Percentiles rank a stretch among this genome's conserved stretches.
Evolutionary conservation across 2,329 filamentous ascomycete genomes (phyloP).

Genomic region (Cucurbitaria berberidis): DNA sequence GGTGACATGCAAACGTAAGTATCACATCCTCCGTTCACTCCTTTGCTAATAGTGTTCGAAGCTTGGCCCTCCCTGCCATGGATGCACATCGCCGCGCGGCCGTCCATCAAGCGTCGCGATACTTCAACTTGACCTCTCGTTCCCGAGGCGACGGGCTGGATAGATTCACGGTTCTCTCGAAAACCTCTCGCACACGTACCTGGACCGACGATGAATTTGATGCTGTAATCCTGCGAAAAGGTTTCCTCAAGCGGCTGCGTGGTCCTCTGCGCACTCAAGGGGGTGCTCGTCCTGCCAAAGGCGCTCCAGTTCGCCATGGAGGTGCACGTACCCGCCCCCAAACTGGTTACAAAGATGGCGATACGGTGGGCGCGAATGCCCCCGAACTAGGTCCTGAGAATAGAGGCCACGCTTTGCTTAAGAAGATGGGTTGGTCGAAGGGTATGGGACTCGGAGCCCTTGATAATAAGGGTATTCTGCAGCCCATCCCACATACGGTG

Average conservation of each 20-base stretch:
- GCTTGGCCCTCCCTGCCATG: slow-evolving; percentile 82
- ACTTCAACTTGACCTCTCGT: slow-evolving; percentile 81
- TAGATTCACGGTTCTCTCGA: slow-evolving; percentile 78
- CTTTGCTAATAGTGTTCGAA: slow-evolving; percentile 42
- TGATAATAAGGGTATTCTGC: slow-evolving; percentile 86
- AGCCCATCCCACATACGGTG: slow-evolving; percentile 84
- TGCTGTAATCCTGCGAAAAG: slow-evolving; percentile 55
- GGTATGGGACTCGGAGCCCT: slow-evolving; percentile 82
- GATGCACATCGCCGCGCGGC: slow-evolving; percentile 76
- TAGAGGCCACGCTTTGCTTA: slow-evolving; percentile 82
- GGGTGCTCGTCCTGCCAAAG: slow-evolving; percentile 12
- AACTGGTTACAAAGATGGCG: slow-evolving; percentile 74
- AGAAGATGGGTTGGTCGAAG: slow-evolving; percentile 96
- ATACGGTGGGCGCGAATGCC: slow-evolving; percentile 83
- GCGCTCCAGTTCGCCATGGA: slow-evolving; percentile 14
- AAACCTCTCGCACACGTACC: slow-evolving; percentile 69
- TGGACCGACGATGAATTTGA: slow-evolving; percentile 64
- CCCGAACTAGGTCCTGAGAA: slow-evolving; percentile 84
- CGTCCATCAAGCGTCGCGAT: slow-evolving; percentile 78
- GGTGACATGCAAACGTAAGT: slow-evolving; percentile 68
- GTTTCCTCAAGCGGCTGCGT: slow-evolving; percentile 52
- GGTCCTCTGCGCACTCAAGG: slow-evolving; percentile 18
- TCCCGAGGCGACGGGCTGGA: slow-evolving; percentile 76
- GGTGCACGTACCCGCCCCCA: slow-evolving; percentile 22
- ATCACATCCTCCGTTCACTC: neutral